These are phyloP conservation scores for Ophiocordyceps robertsii DNA, from an alignment of 2,329 filamentous ascomycete species.

Conservation along the genomic window DNA sequence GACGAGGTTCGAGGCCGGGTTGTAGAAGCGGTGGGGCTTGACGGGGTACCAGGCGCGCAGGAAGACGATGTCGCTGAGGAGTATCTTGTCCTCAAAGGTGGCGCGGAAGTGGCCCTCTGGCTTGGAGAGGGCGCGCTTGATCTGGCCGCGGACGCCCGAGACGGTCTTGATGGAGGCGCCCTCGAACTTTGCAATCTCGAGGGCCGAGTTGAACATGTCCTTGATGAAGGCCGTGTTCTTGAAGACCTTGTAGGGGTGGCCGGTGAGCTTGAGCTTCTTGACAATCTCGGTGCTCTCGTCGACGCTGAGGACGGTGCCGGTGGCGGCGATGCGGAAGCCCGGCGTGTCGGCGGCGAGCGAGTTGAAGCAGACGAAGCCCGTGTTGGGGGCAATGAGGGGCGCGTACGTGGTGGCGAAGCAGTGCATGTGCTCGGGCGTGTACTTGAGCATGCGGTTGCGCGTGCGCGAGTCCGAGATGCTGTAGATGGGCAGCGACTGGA, in stretches of 20 bases:
- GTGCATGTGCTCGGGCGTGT: slow-evolving; percentile 98
- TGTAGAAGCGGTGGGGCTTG: slow-evolving; percentile 92
- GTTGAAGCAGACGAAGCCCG: slow-evolving; percentile 88
- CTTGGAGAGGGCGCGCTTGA: slow-evolving; percentile 87
- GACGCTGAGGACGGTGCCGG: slow-evolving; percentile 83
- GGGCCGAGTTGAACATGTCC: slow-evolving; percentile 87
- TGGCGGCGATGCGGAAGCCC: slow-evolving; percentile 88
- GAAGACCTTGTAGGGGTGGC: slow-evolving; percentile 92
- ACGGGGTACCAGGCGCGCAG: slow-evolving; percentile 93
- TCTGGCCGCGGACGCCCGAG: slow-evolving; percentile 87
- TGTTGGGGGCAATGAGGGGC: slow-evolving; percentile 88
- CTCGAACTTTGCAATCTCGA: slow-evolving; percentile 98
- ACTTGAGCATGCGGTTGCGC: slow-evolving; percentile 95
- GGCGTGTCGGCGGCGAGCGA: slow-evolving; percentile 73
- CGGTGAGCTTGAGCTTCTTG: slow-evolving; percentile 97
- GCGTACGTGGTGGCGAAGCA: slow-evolving; percentile 95
- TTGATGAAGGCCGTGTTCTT: slow-evolving; percentile 99
- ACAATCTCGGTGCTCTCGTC: slow-evolving; percentile 96
- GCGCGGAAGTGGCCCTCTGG: slow-evolving; percentile 93
- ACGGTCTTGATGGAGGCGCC: slow-evolving; percentile 93
- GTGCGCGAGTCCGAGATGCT: slow-evolving; percentile 89
- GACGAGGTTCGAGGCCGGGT: slow-evolving; percentile 85
- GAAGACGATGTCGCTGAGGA: slow-evolving; percentile 95
- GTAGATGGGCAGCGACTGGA: slow-evolving; percentile 87
- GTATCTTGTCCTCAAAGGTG: slow-evolving; percentile 96